These are phyloP conservation scores for Taxawa tesnikishii DNA, from an alignment of 2,329 filamentous ascomycete species.

Conservation along the genomic window DNA sequence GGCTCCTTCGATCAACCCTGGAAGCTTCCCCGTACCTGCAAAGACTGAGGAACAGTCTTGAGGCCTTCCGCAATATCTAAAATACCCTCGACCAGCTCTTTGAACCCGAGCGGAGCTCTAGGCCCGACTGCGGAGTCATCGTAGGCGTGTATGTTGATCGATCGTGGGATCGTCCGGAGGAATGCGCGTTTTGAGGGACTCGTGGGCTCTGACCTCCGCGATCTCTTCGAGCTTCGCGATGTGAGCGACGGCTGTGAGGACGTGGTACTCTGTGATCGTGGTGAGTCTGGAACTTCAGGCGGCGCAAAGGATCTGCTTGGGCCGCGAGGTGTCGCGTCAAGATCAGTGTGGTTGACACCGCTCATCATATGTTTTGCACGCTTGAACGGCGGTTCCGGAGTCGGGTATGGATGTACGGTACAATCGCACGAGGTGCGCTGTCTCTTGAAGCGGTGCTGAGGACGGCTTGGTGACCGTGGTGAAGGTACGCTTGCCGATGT, in stretches of 20 bases:
- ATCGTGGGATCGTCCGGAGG: not conserved
- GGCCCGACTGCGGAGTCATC: not conserved
- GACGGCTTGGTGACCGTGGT: too few species aligned
- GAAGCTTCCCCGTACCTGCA: not conserved
- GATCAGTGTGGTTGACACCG: too few species aligned
- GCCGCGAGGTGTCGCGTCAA: constrained; percentile 1
- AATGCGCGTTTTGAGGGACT: constrained; percentile 1
- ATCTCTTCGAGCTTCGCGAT: not conserved
- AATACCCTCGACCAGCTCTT: not conserved
- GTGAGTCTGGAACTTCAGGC: not conserved
- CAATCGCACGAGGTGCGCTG: too few species aligned
- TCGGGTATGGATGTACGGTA: too few species aligned
- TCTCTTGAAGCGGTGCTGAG: too few species aligned
- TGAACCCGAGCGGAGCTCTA: not conserved
- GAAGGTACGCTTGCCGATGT: too few species aligned
- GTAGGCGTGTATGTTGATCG: constrained; percentile 1
- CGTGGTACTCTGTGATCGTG: not conserved
- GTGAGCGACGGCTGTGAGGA: not conserved
- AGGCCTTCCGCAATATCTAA: constrained; percentile 1
- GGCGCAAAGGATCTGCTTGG: not conserved
- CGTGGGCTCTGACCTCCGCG: not conserved
- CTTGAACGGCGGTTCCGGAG: too few species aligned
- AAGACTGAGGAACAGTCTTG: not conserved
- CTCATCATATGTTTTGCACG: too few species aligned
- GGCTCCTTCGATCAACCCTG: too few species aligned